Evolutionary conservation across 2,329 filamentous ascomycete genomes (phyloP), one percentile per base, ranked within the genome.

Genomic region (Scedosporium boydii): DNA sequence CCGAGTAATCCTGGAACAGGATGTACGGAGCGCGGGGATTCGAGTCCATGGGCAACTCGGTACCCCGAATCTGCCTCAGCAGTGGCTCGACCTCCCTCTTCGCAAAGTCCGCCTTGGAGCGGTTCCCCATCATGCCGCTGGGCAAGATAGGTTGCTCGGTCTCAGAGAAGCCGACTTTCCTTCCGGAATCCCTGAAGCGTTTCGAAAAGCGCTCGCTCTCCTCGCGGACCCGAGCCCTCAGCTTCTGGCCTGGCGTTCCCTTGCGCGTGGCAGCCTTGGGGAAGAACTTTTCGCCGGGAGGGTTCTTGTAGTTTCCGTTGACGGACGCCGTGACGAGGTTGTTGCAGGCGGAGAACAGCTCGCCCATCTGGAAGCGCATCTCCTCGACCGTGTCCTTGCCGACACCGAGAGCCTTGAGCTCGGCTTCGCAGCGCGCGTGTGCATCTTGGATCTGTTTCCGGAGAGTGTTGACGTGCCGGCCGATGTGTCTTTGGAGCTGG

Each of bases 291-390:
- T 80, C 79, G 63, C 78, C 77, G 16, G 80, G 78, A 0, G 80
- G 80, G 64, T 82, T 82, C 73, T 82, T 82, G 75, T 82, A 82
- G 71, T 80, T 81, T 59, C 80, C 80, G 61, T 82, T 79, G 27
- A 82, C 78, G 46, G 80, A 79, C 3, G 80, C 80, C 1, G 78
- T 81, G 44, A 82, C 78, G n/a, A 82, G 75, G 61, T 82, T 80
- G 70, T 80, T 81, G 38, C 78, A 82, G 0, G 76, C 73, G 0
- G 79, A 80, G 64, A 82, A 82, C 5, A 82, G 73, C 66, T 82
- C 80, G 55, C 80, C 79, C 67, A 82, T 80, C 68, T 82, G 78
- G 63, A 80, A 75, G 14, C 79, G 74, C 80, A 82, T 82, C 72
- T 82, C 80, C 64, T 80, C 77, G 1, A 80, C 74, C 0, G 79